These are phyloP conservation scores for Cordyceps tenuipes DNA, from an alignment of 2,329 filamentous ascomycete genomes.

Conservation along the genomic window DNA sequence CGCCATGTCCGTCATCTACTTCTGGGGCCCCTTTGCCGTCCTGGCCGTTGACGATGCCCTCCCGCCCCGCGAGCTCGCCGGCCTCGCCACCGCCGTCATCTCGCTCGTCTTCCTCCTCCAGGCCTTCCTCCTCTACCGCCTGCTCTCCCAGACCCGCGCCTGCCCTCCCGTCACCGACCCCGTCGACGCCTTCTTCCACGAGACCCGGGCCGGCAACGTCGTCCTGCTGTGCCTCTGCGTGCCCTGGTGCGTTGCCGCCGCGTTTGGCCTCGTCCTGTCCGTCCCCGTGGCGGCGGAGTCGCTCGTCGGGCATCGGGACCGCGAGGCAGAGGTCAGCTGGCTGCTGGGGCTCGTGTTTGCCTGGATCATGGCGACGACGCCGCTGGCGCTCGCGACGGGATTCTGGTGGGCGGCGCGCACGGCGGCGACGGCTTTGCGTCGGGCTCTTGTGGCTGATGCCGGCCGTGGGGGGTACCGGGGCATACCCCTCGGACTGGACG, in stretches of 20 bases:
- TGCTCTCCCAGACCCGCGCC: neutral
- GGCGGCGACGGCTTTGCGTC: slow-evolving; percentile 9
- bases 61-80: neutral
- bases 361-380: neutral
- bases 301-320: neutral
- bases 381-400: neutral
- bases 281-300: neutral
- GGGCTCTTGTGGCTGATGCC: neutral
- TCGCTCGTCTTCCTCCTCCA: neutral
- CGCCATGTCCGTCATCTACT: neutral
- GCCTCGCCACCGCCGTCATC: neutral
- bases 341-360: neutral
- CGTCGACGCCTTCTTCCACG: slow-evolving; percentile 4
- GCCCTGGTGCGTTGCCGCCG: neutral
- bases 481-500: slow-evolving; percentile 1
- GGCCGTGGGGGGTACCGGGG: neutral
- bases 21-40: neutral
- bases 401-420: neutral
- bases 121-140: neutral
- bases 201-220: neutral
- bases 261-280: neutral
- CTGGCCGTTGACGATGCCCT: neutral
- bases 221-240: neutral
- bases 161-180: neutral
- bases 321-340: neutral